Conservation (phyloP, 2,329 filamentous ascomycete species). For the Curvularia hawaiiensis region DNA sequence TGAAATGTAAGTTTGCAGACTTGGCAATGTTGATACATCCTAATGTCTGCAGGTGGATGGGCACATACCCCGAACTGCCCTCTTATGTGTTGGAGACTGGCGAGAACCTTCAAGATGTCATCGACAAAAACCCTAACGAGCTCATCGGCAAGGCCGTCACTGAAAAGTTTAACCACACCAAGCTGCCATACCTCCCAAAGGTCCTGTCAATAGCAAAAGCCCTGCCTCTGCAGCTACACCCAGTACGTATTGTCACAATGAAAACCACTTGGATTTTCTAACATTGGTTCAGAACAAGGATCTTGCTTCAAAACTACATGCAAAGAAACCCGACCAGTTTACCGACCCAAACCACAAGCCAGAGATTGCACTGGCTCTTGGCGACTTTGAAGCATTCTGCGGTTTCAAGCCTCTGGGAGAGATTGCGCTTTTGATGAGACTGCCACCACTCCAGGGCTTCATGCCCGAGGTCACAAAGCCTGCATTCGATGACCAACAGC, state of each 20-base stretch:
- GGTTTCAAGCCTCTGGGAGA: constrained; percentile 71
- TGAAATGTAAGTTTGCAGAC: constrained; percentile 53
- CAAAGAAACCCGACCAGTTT: constrained; percentile 67
- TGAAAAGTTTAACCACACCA: constrained; percentile 63
- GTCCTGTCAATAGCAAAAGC: constrained; percentile 78
- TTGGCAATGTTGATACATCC: neutral
- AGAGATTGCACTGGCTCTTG: constrained; percentile 75
- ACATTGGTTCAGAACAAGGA: constrained; percentile 58
- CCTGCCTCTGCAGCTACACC: constrained; percentile 75
- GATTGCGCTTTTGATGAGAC: constrained; percentile 63
- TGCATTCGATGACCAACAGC: constrained; percentile 61
- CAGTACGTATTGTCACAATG: constrained; percentile 41
- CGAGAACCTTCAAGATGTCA: constrained; percentile 67
- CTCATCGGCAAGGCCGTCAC: constrained; percentile 68
- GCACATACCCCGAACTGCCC: constrained; percentile 73
- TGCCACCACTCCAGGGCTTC: constrained; percentile 61
- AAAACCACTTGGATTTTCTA: constrained; percentile 2
- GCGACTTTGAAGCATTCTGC: constrained; percentile 75
- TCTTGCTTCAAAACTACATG: constrained; percentile 67
- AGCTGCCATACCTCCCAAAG: constrained; percentile 76
- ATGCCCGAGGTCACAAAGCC: constrained; percentile 51
- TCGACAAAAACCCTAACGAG: constrained; percentile 65
- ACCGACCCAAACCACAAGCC: constrained; percentile 79
- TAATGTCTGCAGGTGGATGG: constrained; percentile 64
- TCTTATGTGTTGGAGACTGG: constrained; percentile 67